Conservation (phyloP, 352 stramenopile genomes). For the Pythium brassicae region DNA sequence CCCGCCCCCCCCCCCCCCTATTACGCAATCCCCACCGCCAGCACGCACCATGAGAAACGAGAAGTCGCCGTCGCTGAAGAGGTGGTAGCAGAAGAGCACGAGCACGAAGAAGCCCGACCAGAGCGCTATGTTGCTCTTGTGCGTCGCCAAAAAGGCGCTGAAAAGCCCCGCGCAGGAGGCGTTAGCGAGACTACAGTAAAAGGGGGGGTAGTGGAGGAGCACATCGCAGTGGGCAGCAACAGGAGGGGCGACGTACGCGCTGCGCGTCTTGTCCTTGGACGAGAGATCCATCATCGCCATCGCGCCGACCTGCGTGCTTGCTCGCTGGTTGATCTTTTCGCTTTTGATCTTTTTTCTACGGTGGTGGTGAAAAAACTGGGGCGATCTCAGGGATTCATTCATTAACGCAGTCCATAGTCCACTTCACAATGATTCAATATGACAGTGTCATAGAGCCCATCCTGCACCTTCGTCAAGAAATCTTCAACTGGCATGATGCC, state of each 20-base stretch:
- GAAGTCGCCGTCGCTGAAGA: conserved; percentile 98
- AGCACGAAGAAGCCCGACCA: conserved; percentile 95
- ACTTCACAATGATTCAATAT: too few species aligned
- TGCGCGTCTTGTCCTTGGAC: conserved; percentile 50
- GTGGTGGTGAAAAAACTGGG: too few species aligned
- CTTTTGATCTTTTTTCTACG: neutral
- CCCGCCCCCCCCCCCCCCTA: too few species aligned
- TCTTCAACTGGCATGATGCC: too few species aligned
- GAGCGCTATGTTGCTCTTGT: conserved; percentile 95
- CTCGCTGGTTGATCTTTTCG: neutral
- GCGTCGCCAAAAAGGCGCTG: conserved; percentile 70
- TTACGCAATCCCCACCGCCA: neutral
- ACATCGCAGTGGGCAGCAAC: too few species aligned
- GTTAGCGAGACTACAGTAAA: neutral
- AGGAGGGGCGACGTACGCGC: conserved; percentile 31
- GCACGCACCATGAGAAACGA: conserved; percentile 95
- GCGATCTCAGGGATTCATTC: too few species aligned
- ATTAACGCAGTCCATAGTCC: too few species aligned
- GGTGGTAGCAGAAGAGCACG: conserved; percentile 95
- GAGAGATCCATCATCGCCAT: conserved; percentile 30
- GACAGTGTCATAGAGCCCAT: too few species aligned
- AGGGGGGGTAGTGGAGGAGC: neutral
- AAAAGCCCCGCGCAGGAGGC: neutral
- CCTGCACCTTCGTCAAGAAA: too few species aligned
- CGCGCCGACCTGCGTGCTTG: neutral